These are phyloP conservation scores for Arxiozyma slooffiae DNA, from an alignment of 1,139 yeast species.

Conservation along the genomic window DNA sequence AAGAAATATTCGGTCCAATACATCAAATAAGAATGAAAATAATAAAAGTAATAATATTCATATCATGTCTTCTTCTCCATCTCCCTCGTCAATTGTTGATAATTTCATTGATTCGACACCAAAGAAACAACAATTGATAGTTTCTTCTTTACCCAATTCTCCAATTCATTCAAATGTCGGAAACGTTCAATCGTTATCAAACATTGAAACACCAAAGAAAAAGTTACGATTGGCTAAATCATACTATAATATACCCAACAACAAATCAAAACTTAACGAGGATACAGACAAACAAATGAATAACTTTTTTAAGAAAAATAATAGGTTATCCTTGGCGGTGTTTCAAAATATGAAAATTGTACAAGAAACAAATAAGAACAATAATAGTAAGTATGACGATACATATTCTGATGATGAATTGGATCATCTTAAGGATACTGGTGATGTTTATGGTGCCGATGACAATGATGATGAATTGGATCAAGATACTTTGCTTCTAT, in stretches of 20 bases:
- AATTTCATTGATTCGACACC: background rate
- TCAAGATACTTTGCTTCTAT: slow-evolving; percentile 25
- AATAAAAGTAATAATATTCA: background rate
- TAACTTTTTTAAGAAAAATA: slow-evolving; percentile 24
- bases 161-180: slow-evolving; percentile 7
- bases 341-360: slow-evolving; percentile 16
- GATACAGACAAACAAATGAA: background rate
- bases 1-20: background rate
- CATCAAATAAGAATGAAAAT: background rate
- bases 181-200: background rate
- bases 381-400: background rate
- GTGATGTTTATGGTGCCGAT: background rate
- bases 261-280: background rate
- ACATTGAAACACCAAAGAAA: slow-evolving; percentile 5
- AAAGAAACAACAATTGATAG: slow-evolving; percentile 6
- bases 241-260: slow-evolving; percentile 21
- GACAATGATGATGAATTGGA: slow-evolving; percentile 20
- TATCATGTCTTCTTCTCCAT: background rate
- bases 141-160: slow-evolving; percentile 15
- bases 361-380: background rate
- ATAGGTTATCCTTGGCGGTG: slow-evolving; percentile 26
- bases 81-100: background rate
- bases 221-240: slow-evolving; percentile 22
- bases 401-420: background rate
- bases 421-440: slow-evolving; percentile 9